These are phyloP conservation scores for Psilocybe mexicana DNA, from an alignment of 1,284 basidiomycete species.

Conservation along the genomic window DNA sequence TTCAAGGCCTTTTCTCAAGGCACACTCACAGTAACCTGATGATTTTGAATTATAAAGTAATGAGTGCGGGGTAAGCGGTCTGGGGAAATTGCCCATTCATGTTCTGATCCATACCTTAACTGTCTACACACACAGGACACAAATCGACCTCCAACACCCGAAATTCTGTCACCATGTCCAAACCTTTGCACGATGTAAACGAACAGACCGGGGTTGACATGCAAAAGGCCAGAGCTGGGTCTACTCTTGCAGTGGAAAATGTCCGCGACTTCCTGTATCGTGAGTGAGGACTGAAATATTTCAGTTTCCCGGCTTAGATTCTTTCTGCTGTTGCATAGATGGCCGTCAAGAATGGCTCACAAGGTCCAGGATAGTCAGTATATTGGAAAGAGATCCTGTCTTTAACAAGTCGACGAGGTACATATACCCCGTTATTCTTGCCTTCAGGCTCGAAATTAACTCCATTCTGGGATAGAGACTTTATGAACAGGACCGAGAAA, in stretches of 20 bases:
- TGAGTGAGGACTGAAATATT: conserved; percentile 28
- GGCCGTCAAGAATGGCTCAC: conserved; percentile 48
- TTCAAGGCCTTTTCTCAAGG: background rate
- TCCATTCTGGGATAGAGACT: conserved; percentile 39
- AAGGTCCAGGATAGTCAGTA: conserved; percentile 45
- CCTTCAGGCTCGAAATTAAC: background rate
- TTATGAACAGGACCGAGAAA: conserved; percentile 50
- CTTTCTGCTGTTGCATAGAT: conserved; percentile 34
- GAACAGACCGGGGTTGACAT: conserved; percentile 55
- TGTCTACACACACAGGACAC: background rate
- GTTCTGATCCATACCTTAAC: background rate
- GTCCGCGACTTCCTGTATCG: conserved; percentile 52
- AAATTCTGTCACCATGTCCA: background rate
- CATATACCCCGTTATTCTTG: conserved; percentile 6
- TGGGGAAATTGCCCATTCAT: background rate
- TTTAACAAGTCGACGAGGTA: conserved; percentile 68
- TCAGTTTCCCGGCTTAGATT: background rate
- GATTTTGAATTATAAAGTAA: background rate
- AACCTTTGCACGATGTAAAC: conserved; percentile 33
- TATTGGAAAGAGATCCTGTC: conserved; percentile 56
- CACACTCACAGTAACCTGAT: background rate
- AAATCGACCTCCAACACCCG: background rate
- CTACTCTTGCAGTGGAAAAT: conserved; percentile 41
- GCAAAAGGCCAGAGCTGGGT: conserved; percentile 40
- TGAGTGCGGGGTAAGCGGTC: background rate